Conservation (phyloP, 139 green algal genomes). For the Volvox africanus region DNA sequence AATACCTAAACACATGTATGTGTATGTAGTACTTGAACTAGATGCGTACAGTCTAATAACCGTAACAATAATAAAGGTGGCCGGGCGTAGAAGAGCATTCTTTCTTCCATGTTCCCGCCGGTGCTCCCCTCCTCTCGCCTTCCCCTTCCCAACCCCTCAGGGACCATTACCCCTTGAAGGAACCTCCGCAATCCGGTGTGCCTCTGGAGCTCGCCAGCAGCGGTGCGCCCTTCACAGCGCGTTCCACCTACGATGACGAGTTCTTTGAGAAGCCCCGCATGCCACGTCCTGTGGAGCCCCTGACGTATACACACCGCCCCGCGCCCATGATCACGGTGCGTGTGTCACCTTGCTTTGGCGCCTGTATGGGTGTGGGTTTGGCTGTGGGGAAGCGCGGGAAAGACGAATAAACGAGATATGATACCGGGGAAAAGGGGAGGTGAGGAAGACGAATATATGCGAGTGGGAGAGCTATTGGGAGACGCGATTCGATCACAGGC, state of each 20-base stretch:
- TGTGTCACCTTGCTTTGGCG: background rate
- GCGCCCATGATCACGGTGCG: slow-evolving; percentile 53
- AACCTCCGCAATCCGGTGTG: slow-evolving; percentile 21
- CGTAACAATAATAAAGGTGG: no score
- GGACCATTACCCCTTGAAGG: slow-evolving; percentile 64
- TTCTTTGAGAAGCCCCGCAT: slow-evolving; percentile 58
- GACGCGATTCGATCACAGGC: no score
- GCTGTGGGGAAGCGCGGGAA: no score
- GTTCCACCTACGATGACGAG: slow-evolving; percentile 54
- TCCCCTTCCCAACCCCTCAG: background rate
- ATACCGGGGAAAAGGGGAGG: no score
- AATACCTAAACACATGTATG: no score
- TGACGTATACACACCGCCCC: slow-evolving; percentile 47
- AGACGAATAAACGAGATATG: no score
- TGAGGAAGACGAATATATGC: no score
- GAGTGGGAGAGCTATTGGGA: no score
- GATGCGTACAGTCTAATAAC: no score
- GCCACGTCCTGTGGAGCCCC: slow-evolving; percentile 53
- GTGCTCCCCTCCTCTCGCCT: background rate
- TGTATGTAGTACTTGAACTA: no score
- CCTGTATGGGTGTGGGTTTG: background rate
- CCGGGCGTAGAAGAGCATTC: no score
- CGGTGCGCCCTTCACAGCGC: slow-evolving; percentile 50
- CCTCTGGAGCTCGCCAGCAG: slow-evolving; percentile 24
- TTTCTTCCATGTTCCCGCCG: background rate